Evolutionary conservation across 192 early-diverging fungal genomes (phyloP), one percentile per base, ranked within the genome.

Genomic region (Coemansia asiatica): DNA sequence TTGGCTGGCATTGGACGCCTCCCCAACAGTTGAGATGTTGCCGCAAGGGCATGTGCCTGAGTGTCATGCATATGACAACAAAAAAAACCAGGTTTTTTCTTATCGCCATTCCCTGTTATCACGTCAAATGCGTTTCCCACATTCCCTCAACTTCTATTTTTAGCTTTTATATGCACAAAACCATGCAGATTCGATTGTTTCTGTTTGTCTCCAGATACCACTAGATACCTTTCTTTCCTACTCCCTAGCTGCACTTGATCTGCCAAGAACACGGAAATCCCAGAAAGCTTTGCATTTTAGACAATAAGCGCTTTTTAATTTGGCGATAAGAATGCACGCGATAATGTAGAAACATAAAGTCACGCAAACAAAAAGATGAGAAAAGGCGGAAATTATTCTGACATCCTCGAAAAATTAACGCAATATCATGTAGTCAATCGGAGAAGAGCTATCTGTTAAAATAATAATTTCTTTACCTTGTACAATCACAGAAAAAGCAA

Each of bases 11-110:
- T 31, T n/a, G 18, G 10, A 35, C 44, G 59, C 27, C 15, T 47
- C 59, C 59, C 59, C 59, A 60, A 60, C 40, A 48, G 40, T 60
- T 60, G 59, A 47, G 59, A 10, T 47, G 48, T n/a, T 44, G 59
- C 40, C 27, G 54, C 28, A 29, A n/a, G 54, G 54, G 13, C 54
- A 56, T 56, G 54, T 56, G 54, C 13, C 54, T 29, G 40, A 15
- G 40, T 15, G 19, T 28, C 54, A 8, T 29, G 54, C 19, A n/a
- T 18, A 13, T 0, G 9, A 1, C 13, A 56, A 8, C 48, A 49
- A 9, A 9, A 49, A 49, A 16, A 26, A 51, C 15, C 27, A 31
- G 26, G 54, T 5, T 27, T 5, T 27, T 22, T 56, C 54, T 56
- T 33, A 33, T 33, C 31, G 31, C 8, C 31, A 6, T 8, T 15